Evolutionary conservation across 148 eudicot genomes (phyloP).

Genomic region (Rhododendron griersonianum): DNA sequence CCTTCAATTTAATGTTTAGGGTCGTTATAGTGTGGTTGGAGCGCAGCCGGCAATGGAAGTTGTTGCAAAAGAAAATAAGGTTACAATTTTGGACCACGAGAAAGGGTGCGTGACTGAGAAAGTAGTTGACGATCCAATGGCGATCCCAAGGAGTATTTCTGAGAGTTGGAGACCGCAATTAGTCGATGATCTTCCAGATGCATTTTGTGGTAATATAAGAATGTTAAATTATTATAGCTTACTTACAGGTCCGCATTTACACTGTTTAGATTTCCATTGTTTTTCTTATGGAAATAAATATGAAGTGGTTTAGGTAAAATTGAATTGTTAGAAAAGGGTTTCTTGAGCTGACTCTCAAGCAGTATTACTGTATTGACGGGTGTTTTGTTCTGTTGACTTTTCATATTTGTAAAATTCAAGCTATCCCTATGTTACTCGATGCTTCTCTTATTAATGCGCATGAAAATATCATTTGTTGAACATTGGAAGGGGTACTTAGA

Average conservation of each 20-base stretch:
- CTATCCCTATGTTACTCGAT: not conserved
- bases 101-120: conserved; percentile 46
- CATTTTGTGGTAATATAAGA: conserved; percentile 63
- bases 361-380: not conserved
- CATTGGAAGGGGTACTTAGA: not conserved
- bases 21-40: conserved; percentile 82
- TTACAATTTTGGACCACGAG: conserved; percentile 61
- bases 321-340: not conserved
- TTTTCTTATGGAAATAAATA: not conserved
- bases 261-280: not conserved
- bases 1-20: conserved; percentile 28
- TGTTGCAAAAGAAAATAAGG: conserved; percentile 59
- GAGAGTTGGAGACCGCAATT: conserved; percentile 64
- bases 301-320: not conserved
- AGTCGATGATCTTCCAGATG: conserved; percentile 64
- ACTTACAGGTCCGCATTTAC: not conserved
- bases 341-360: not conserved
- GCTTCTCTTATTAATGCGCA: not conserved
- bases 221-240: not conserved
- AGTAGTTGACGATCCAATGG: conserved; percentile 69
- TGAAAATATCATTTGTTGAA: not conserved
- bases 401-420: not conserved
- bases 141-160: conserved; percentile 56
- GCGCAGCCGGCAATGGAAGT: conserved; percentile 82
- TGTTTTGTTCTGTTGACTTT: not conserved